A percentile compares a stretch with the other conserved stretches of the same genome.
phyloP scores from a whole-genome alignment of 345 rosid species.

The Luvunga scandens region DNA sequence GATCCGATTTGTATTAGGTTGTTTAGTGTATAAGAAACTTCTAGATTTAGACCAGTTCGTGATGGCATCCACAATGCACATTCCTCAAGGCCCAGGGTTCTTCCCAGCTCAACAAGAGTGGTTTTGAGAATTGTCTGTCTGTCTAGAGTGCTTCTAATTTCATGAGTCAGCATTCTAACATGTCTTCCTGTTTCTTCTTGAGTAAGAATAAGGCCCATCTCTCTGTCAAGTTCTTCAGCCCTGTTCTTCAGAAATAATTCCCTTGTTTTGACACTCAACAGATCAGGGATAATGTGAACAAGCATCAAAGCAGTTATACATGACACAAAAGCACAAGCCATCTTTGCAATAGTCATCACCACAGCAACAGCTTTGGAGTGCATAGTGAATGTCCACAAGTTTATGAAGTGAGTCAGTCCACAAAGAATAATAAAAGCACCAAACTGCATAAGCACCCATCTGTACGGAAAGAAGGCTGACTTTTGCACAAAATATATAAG shows the following conservation, averaged over 20 bases:
- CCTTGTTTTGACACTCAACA: conserved; percentile 75
- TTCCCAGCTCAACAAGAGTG: conserved; percentile 89
- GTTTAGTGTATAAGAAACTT: conserved; percentile 71
- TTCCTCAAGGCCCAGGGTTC: conserved; percentile 77
- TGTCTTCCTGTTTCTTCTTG: conserved; percentile 94
- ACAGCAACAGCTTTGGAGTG: conserved; percentile 81
- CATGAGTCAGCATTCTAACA: conserved; percentile 95
- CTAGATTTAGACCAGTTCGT: conserved; percentile 52
- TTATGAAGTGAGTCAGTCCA: conserved; percentile 93
- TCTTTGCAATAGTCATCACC: conserved; percentile 78
- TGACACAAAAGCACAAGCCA: conserved; percentile 83
- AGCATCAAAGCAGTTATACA: conserved; percentile 87
- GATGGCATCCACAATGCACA: conserved; percentile 99
- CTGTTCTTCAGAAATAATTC: conserved; percentile 75
- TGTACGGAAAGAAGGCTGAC: conserved; percentile 86
- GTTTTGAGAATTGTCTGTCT: conserved; percentile 78
- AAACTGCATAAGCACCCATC: conserved; percentile 97
- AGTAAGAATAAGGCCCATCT: conserved; percentile 86
- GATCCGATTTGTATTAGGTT: conserved; percentile 63
- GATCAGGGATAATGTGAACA: conserved; percentile 90
- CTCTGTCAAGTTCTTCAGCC: conserved; percentile 87
- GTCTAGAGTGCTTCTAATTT: conserved; percentile 88
- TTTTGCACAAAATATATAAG: conserved; percentile 85
- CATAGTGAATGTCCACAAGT: conserved; percentile 76
- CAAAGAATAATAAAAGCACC: conserved; percentile 94